A percentile compares a stretch with the other conserved stretches of the same genome.
These are phyloP conservation scores for Nicotiana rustica DNA, from an alignment of 305 asterid genomes.

Conservation along the genomic window DNA sequence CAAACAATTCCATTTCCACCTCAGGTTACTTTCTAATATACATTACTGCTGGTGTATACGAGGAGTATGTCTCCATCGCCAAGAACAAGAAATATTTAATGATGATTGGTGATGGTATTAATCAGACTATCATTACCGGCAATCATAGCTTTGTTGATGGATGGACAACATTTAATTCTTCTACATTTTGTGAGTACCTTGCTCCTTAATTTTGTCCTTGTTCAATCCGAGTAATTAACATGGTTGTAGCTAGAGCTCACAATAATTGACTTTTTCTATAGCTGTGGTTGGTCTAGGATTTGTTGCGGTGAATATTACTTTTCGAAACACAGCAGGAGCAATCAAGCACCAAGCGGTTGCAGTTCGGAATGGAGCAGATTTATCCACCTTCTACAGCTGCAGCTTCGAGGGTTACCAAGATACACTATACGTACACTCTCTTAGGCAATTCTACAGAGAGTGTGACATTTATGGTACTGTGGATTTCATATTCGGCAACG, in stretches of 20 bases:
- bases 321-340: slow-evolving; percentile 38
- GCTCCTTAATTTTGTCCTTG: background rate
- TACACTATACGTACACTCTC: slow-evolving; percentile 71
- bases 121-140: slow-evolving; percentile 71
- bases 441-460: slow-evolving; percentile 63
- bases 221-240: background rate
- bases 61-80: slow-evolving; percentile 64
- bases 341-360: slow-evolving; percentile 80
- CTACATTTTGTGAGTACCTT: slow-evolving; percentile 56
- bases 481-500: slow-evolving; percentile 81
- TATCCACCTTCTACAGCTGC: slow-evolving; percentile 40
- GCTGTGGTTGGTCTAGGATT: slow-evolving; percentile 61
- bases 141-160: slow-evolving; percentile 67
- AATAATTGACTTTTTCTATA: slow-evolving; percentile 26
- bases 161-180: slow-evolving; percentile 79
- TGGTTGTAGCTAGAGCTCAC: background rate
- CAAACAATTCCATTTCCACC: slow-evolving; percentile 38
- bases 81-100: slow-evolving; percentile 65
- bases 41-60: slow-evolving; percentile 62
- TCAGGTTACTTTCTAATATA: slow-evolving; percentile 40
- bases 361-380: slow-evolving; percentile 71
- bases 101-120: slow-evolving; percentile 80
- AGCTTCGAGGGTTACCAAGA: slow-evolving; percentile 79
- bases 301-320: slow-evolving; percentile 59
- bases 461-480: slow-evolving; percentile 74